Evolutionary conservation across 1,284 basidiomycete species (phyloP).

Genomic region (Naganishia albida): DNA sequence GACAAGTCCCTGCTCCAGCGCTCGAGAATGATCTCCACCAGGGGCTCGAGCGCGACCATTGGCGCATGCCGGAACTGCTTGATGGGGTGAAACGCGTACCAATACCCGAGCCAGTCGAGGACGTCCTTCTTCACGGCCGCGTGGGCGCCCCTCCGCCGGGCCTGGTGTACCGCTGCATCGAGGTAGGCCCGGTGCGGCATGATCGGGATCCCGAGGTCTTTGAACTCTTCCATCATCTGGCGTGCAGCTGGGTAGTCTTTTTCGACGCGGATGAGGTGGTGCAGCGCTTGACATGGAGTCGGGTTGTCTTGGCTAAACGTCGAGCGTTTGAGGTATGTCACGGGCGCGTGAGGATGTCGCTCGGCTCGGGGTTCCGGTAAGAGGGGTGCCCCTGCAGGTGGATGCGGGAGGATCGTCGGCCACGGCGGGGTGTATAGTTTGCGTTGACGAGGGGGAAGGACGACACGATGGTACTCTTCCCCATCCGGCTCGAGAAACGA

Average conservation of each 20-base stretch:
- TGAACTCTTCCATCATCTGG: constrained; percentile 7
- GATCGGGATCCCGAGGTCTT: constrained; percentile 21
- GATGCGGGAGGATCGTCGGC: constrained; percentile 28
- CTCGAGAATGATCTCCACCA: constrained; percentile 13
- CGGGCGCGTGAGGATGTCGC: constrained; percentile 5
- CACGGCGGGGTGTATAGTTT: constrained; percentile 12
- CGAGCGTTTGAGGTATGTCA: constrained; percentile 5
- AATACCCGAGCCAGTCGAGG: constrained; percentile 1
- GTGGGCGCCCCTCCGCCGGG: not conserved
- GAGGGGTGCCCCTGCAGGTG: not conserved
- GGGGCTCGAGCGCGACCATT: constrained; percentile 4
- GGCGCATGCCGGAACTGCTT: constrained; percentile 16
- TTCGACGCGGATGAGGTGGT: constrained; percentile 16
- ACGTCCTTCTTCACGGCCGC: not conserved
- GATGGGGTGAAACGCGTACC: constrained; percentile 7
- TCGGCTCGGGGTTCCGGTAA: not conserved
- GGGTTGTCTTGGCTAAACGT: not conserved
- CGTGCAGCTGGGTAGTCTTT: constrained; percentile 13
- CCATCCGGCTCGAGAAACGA: constrained; percentile 24
- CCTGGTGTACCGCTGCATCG: constrained; percentile 17
- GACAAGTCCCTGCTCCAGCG: constrained; percentile 7
- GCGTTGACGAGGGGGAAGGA: constrained; percentile 13
- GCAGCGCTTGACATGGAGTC: constrained; percentile 10
- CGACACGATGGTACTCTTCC: constrained; percentile 29
- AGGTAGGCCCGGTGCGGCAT: constrained; percentile 15